Evolutionary conservation across 352 stramenopile species (phyloP).

Genomic region (Peronospora belbahrii): DNA sequence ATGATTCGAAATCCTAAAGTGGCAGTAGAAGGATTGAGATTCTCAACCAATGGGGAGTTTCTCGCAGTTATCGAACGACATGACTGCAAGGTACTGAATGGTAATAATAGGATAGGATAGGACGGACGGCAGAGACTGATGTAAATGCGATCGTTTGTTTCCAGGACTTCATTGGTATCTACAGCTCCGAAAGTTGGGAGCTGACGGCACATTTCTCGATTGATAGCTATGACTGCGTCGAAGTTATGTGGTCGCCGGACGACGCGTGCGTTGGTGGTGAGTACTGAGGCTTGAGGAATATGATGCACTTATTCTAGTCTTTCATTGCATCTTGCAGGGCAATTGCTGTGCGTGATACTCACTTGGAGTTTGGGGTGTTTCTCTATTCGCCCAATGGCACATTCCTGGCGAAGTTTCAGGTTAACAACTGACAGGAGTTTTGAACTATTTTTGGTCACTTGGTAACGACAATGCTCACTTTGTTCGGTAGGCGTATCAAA

Average conservation of each 20-base stretch:
- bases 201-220: constrained; percentile 58
- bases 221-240: constrained; percentile 75
- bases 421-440: constrained; percentile 8
- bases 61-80: constrained; percentile 63
- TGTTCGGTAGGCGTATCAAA: constrained; percentile 57
- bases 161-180: constrained; percentile 71
- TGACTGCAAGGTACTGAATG: constrained; percentile 55
- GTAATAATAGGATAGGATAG: not conserved
- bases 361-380: constrained; percentile 67
- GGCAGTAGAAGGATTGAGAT: constrained; percentile 50
- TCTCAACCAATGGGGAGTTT: constrained; percentile 47
- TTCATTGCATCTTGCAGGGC: constrained; percentile 19
- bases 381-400: constrained; percentile 60
- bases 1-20: constrained; percentile 68
- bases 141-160: not conserved
- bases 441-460: not conserved
- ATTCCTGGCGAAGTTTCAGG: constrained; percentile 66
- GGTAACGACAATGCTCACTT: not conserved
- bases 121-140: not conserved
- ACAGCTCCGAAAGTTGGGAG: constrained; percentile 70
- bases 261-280: constrained; percentile 38
- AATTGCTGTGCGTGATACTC: constrained; percentile 61
- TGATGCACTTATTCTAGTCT: not conserved
- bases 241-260: constrained; percentile 63
- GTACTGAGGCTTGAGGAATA: not conserved